Conservation (phyloP, 305 asterid genomes). For the Caryopteris hybrid region DNA sequence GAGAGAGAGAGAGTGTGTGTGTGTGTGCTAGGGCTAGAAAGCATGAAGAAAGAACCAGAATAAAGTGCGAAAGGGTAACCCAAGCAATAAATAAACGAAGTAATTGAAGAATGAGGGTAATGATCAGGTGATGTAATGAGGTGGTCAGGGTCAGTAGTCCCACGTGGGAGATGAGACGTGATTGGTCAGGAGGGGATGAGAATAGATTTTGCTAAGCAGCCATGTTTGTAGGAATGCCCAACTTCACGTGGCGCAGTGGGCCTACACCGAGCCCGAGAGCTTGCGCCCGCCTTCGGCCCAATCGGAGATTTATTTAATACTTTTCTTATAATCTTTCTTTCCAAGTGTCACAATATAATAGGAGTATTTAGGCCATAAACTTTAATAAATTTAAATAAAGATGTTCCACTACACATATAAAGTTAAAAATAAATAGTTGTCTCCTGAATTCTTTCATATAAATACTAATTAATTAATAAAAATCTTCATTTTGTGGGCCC, state of each 20-base stretch:
- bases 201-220: slow-evolving; percentile 33
- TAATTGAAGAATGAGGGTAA: neutral
- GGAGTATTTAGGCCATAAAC: neutral
- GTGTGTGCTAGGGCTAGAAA: too few relatives aligned
- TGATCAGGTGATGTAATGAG: slow-evolving; percentile 35
- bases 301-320: too few relatives aligned
- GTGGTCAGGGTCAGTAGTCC: slow-evolving; percentile 40
- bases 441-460: neutral
- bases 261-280: slow-evolving; percentile 2
- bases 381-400: neutral
- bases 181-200: slow-evolving; percentile 66
- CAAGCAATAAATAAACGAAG: neutral
- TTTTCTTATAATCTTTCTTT: too few relatives aligned
- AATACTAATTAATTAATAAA: too few relatives aligned
- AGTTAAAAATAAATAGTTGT: neutral
- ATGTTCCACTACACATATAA: neutral
- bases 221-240: slow-evolving; percentile 13
- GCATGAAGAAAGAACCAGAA: neutral
- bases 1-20: neutral
- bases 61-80: neutral
- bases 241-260: slow-evolving; percentile 35
- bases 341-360: too few relatives aligned
- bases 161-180: slow-evolving; percentile 56
- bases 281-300: slow-evolving; percentile 23
- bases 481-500: neutral